Evolutionary conservation across 129 eudicot genomes (phyloP).

Genomic region (Oenanthe sinensis): DNA sequence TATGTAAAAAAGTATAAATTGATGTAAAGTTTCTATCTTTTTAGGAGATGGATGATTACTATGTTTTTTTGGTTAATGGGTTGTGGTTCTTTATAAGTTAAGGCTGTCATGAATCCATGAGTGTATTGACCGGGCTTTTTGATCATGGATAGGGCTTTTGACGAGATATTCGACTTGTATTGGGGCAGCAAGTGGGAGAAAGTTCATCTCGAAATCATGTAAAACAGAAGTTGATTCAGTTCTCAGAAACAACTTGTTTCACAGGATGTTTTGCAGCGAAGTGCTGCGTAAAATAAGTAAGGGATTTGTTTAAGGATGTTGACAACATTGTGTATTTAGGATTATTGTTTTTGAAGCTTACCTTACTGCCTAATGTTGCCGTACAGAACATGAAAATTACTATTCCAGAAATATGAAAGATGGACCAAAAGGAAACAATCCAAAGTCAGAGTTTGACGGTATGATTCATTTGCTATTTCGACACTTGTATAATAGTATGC

Average conservation of each 20-base stretch:
- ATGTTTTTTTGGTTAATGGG: neutral
- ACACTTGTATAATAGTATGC: too few species aligned
- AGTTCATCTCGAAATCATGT: slow-evolving; percentile 11
- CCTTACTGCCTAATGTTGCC: slow-evolving; percentile 7
- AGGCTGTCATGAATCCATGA: too few species aligned
- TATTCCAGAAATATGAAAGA: slow-evolving; percentile 45
- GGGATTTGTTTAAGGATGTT: slow-evolving; percentile 11
- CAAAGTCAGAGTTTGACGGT: slow-evolving; percentile 44
- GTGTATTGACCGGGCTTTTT: neutral
- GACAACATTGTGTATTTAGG: neutral
- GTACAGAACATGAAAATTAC: slow-evolving; percentile 50
- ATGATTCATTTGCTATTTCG: neutral
- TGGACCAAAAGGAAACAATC: slow-evolving; percentile 44
- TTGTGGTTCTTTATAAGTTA: too few species aligned
- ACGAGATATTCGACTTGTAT: slow-evolving; percentile 36
- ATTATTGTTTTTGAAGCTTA: neutral
- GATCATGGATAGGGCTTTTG: slow-evolving; percentile 33
- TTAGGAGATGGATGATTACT: too few species aligned
- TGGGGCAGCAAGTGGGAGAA: slow-evolving; percentile 22
- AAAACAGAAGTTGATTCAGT: slow-evolving; percentile 17
- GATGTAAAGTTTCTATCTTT: too few species aligned
- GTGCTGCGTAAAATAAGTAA: slow-evolving; percentile 34
- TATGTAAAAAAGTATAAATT: too few species aligned
- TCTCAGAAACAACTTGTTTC: slow-evolving; percentile 21
- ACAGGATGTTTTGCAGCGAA: slow-evolving; percentile 39